A percentile compares a stretch with the other conserved stretches of the same genome.
These are phyloP conservation scores for Elaphomyces granulatus DNA, from an alignment of 495 filamentous ascomycete species.

Conservation along the genomic window DNA sequence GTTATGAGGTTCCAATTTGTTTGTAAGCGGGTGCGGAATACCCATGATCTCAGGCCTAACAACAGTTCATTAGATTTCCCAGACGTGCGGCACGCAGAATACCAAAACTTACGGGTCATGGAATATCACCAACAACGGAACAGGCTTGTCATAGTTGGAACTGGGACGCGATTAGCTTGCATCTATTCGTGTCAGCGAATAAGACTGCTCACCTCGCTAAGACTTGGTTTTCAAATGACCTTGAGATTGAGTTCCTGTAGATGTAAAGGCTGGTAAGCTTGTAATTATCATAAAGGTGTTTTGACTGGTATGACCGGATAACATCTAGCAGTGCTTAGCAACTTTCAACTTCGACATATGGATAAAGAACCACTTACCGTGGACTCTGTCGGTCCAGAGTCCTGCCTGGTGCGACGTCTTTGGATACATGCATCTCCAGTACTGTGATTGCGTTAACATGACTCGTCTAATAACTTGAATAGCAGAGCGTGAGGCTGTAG, in stretches of 20 bases:
- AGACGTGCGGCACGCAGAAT: neutral
- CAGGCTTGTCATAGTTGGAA: slow-evolving; percentile 34
- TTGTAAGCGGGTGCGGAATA: slow-evolving; percentile 50
- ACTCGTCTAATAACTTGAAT: slow-evolving; percentile 39
- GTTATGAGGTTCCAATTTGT: slow-evolving; percentile 66
- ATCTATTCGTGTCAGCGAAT: slow-evolving; percentile 16
- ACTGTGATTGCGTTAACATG: slow-evolving; percentile 38
- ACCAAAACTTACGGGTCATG: slow-evolving; percentile 63
- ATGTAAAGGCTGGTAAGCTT: slow-evolving; percentile 65
- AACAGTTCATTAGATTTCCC: neutral
- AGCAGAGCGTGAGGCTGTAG: slow-evolving; percentile 28
- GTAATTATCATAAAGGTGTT: slow-evolving; percentile 50
- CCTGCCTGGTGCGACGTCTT: slow-evolving; percentile 19
- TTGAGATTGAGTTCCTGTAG: slow-evolving; percentile 50
- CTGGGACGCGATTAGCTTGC: slow-evolving; percentile 18
- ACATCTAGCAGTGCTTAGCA: slow-evolving; percentile 38
- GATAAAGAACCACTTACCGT: slow-evolving; percentile 25
- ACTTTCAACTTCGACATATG: neutral
- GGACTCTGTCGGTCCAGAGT: slow-evolving; percentile 35
- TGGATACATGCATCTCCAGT: slow-evolving; percentile 47
- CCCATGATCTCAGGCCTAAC: slow-evolving; percentile 55
- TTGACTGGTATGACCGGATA: slow-evolving; percentile 57
- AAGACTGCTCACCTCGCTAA: slow-evolving; percentile 50
- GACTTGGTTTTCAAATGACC: slow-evolving; percentile 78
- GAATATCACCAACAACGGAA: slow-evolving; percentile 59